These are phyloP conservation scores for Physaria fendleri DNA, from an alignment of 345 rosid genomes.

Conservation along the genomic window DNA sequence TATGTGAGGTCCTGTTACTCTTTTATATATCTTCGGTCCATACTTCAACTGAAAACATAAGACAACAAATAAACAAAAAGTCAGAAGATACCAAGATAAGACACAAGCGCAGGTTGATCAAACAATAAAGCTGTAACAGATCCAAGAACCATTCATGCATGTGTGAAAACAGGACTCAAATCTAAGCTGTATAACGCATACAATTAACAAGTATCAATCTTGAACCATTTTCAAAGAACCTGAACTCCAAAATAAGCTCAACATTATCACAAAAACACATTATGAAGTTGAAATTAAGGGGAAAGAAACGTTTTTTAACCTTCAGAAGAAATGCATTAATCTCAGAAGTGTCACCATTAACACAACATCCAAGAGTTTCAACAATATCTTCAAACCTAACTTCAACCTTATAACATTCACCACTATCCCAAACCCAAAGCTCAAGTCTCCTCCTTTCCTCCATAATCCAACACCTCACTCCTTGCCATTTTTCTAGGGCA, in stretches of 20 bases:
- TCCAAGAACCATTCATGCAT: background rate
- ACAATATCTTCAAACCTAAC: constrained; percentile 61
- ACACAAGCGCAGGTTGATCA: background rate
- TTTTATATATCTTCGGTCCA: constrained; percentile 63
- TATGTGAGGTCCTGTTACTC: constrained; percentile 54
- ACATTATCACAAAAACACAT: background rate
- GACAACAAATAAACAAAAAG: background rate
- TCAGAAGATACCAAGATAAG: background rate
- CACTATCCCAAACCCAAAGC: constrained; percentile 52
- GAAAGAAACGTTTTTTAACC: constrained; percentile 34
- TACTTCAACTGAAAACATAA: constrained; percentile 50
- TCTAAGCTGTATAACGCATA: background rate
- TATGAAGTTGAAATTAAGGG: background rate
- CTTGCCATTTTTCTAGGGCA: constrained; percentile 57
- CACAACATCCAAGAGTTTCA: constrained; percentile 53
- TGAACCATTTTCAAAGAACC: background rate
- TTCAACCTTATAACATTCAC: constrained; percentile 56
- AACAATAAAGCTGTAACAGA: background rate
- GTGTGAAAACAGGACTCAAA: background rate
- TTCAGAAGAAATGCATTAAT: constrained; percentile 52
- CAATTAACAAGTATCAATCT: background rate
- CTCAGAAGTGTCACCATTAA: constrained; percentile 27
- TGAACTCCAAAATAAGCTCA: background rate
- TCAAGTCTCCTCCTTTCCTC: constrained; percentile 63
- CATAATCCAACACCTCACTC: constrained; percentile 79